These are phyloP conservation scores for Schwanniomyces pseudopolymorphus DNA, from an alignment of 805 yeast species.

Conservation along the genomic window DNA sequence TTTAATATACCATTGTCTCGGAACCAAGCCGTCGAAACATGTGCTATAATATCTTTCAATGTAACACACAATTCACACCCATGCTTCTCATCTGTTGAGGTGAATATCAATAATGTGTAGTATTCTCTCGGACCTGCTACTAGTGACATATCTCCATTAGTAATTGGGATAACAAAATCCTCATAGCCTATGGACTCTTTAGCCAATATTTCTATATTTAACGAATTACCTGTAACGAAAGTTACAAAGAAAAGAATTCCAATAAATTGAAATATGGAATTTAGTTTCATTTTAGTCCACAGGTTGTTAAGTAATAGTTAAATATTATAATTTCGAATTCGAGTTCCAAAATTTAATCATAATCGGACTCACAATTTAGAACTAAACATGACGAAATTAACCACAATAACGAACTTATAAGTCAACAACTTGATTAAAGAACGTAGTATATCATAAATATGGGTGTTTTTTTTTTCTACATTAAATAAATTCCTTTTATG, in stretches of 20 bases:
- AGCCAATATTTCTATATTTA: slow-evolving; percentile 1
- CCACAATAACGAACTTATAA: too few relatives aligned
- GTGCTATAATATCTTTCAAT: slow-evolving; percentile 40
- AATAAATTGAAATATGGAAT: background rate
- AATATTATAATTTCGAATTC: background rate
- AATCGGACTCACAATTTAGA: background rate
- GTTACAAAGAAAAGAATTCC: background rate
- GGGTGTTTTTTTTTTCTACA: background rate
- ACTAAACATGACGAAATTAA: background rate
- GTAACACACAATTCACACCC: slow-evolving; percentile 49
- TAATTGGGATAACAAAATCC: slow-evolving; percentile 43
- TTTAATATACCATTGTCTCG: slow-evolving; percentile 42
- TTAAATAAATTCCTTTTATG: background rate
- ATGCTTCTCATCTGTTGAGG: slow-evolving; percentile 45
- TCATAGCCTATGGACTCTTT: slow-evolving; percentile 6
- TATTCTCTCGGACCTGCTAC: slow-evolving; percentile 52
- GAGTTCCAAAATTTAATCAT: background rate
- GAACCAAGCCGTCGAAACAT: slow-evolving; percentile 44
- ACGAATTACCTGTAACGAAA: background rate
- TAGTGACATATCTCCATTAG: slow-evolving; percentile 39
- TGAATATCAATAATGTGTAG: slow-evolving; percentile 50
- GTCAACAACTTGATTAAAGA: too few relatives aligned
- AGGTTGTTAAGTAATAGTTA: background rate
- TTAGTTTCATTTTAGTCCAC: background rate
- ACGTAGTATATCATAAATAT: too few relatives aligned